phyloP scores from a whole-genome alignment of 2,329 filamentous ascomycete species.

The Ophiostoma novo-ulmi region DNA sequence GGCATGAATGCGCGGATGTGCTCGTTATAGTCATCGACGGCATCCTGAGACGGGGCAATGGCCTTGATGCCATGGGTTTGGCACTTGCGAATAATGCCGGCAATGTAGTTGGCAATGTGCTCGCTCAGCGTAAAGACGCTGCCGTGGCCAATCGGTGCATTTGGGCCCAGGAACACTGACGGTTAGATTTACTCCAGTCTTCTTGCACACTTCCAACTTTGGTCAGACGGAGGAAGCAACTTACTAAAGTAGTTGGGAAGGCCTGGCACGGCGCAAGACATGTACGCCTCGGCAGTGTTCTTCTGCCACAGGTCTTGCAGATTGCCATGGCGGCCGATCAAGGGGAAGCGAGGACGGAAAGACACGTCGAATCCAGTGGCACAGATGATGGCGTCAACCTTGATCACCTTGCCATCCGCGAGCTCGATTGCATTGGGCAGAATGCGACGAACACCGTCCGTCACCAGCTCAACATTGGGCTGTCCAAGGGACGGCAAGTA shows the following conservation, averaged over 20 bases:
- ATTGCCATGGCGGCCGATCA: conserved; percentile 32
- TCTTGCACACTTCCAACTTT: not conserved
- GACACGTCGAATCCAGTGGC: conserved; percentile 18
- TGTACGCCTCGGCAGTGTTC: conserved; percentile 44
- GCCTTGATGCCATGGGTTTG: conserved; percentile 48
- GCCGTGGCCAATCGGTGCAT: conserved; percentile 48
- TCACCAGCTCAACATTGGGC: conserved; percentile 46
- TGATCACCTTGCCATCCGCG: conserved; percentile 43
- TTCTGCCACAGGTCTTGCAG: conserved; percentile 46
- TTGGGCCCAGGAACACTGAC: conserved; percentile 45
- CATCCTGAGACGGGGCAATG: conserved; percentile 42
- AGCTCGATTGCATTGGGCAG: conserved; percentile 47
- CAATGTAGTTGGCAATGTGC: conserved; percentile 50
- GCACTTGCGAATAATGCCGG: conserved; percentile 44
- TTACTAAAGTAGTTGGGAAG: conserved; percentile 52
- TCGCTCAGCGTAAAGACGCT: conserved; percentile 48
- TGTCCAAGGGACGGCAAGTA: conserved; percentile 45
- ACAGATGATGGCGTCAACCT: conserved; percentile 47
- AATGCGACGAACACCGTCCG: conserved; percentile 42
- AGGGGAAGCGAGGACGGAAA: conserved; percentile 18
- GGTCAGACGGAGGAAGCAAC: not conserved
- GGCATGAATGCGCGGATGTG: conserved; percentile 50
- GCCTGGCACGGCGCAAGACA: conserved; percentile 48
- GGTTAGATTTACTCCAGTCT: not conserved
- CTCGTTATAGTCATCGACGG: conserved; percentile 48